Evolutionary conservation across 441 rosid species (phyloP).

Genomic region (Syzygium syzygioides): DNA sequence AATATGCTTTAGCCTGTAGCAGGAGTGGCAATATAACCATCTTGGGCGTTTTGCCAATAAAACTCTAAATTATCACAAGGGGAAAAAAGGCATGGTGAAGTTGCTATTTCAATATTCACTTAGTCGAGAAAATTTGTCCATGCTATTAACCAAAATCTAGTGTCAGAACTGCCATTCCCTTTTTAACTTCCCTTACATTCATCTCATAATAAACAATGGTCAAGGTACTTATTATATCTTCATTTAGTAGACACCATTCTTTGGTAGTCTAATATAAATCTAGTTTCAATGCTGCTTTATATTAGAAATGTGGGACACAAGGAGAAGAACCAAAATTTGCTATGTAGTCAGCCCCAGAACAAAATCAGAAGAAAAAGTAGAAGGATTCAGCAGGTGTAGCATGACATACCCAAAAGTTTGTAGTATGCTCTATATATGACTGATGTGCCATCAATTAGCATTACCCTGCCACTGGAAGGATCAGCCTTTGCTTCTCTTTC

Average conservation of each 20-base stretch:
- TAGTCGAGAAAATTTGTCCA: not conserved
- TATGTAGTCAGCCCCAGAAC: not conserved
- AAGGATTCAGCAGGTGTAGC: not conserved
- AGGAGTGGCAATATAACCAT: not conserved
- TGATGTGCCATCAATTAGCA: slow-evolving; percentile 97
- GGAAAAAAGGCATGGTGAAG: not conserved
- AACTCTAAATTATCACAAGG: not conserved
- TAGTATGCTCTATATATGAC: slow-evolving; percentile 91
- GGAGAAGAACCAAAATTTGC: not conserved
- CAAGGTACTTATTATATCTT: not conserved
- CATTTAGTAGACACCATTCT: not conserved
- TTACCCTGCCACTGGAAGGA: slow-evolving; percentile 58
- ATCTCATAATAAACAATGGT: not conserved
- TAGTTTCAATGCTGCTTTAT: not conserved
- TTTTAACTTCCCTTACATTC: not conserved
- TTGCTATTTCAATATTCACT: not conserved
- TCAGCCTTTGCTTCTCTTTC: slow-evolving; percentile 25
- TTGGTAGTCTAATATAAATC: not conserved
- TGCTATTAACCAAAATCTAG: not conserved
- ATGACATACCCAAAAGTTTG: slow-evolving; percentile 78
- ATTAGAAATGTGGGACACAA: not conserved
- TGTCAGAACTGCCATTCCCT: not conserved
- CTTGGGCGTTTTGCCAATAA: not conserved
- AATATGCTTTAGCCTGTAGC: not conserved
- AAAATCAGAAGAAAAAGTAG: slow-evolving; percentile 2